A percentile compares a stretch with the other conserved stretches of the same genome.
These are phyloP conservation scores for Holtermanniella nyarrowii DNA, from an alignment of 768 basidiomycete species.

Conservation along the genomic window DNA sequence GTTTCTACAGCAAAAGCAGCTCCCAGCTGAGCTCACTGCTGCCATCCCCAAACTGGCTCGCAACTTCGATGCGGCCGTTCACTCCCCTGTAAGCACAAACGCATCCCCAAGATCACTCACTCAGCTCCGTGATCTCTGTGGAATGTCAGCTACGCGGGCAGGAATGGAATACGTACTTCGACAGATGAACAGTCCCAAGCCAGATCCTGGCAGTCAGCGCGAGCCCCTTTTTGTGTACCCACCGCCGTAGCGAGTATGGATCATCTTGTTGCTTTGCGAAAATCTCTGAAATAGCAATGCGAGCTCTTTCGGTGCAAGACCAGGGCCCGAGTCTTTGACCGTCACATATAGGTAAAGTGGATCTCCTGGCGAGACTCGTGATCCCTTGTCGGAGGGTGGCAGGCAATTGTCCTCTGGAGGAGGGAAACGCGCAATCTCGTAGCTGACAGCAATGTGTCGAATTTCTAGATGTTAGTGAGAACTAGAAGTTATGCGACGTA, in stretches of 20 bases:
- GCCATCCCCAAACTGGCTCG: conserved; percentile 28
- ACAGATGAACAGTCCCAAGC: conserved; percentile 38
- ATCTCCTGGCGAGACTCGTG: conserved; percentile 19
- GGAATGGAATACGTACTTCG: conserved; percentile 24
- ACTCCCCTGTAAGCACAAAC: conserved; percentile 1
- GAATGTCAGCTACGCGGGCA: neutral
- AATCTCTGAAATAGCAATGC: conserved; percentile 34
- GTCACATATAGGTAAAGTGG: conserved; percentile 30
- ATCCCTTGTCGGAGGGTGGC: conserved; percentile 13
- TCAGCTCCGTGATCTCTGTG: conserved; percentile 33
- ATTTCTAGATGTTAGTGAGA: conserved; percentile 3
- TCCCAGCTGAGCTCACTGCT: conserved; percentile 17
- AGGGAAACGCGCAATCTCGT: conserved; percentile 35
- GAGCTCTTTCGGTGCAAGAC: conserved; percentile 32
- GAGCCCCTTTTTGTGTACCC: too few species aligned
- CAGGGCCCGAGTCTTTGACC: conserved; percentile 35
- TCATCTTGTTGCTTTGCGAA: conserved; percentile 33
- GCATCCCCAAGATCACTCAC: neutral
- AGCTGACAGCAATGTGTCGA: conserved; percentile 26
- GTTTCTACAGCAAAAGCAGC: neutral
- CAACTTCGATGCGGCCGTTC: conserved; percentile 37
- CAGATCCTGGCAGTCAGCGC: too few species aligned
- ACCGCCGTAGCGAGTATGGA: conserved; percentile 37
- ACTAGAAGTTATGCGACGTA: neutral
- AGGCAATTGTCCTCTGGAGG: conserved; percentile 32